Evolutionary conservation across 148 eudicot species (phyloP).

Genomic region (Tetragonia tetragonoides): DNA sequence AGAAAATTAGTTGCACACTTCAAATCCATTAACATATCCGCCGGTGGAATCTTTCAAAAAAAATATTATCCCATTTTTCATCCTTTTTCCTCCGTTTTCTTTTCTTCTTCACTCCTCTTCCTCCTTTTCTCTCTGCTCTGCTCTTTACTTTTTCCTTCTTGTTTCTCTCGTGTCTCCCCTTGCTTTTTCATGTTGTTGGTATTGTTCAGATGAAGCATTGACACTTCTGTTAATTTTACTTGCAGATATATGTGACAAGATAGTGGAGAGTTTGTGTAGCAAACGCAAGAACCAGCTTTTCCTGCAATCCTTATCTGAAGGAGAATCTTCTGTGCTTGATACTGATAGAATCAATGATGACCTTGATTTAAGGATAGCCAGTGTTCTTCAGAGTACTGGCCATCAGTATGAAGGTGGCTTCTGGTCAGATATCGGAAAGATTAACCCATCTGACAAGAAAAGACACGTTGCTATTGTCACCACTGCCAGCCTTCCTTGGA

Average conservation of each 20-base stretch:
- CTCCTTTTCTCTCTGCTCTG: too few relatives aligned
- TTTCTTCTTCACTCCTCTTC: too few relatives aligned
- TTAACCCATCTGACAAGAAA: constrained; percentile 43
- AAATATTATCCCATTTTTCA: too few relatives aligned
- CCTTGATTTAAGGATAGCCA: constrained; percentile 85
- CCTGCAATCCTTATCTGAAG: constrained; percentile 57
- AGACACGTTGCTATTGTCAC: constrained; percentile 96
- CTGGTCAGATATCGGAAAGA: constrained; percentile 59
- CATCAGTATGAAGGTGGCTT: constrained; percentile 90
- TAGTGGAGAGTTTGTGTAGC: constrained; percentile 82
- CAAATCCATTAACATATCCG: too few relatives aligned
- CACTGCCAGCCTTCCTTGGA: constrained; percentile 99
- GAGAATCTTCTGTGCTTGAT: constrained; percentile 63
- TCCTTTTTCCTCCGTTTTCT: too few relatives aligned
- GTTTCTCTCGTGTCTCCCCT: too few relatives aligned
- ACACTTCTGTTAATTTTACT: constrained; percentile 7
- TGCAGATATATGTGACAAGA: constrained; percentile 85
- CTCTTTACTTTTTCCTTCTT: too few relatives aligned
- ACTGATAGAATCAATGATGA: constrained; percentile 64
- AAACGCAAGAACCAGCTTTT: constrained; percentile 67
- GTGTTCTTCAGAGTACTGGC: constrained; percentile 96
- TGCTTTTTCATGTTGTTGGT: background rate
- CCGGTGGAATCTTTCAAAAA: too few relatives aligned
- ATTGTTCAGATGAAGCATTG: background rate
- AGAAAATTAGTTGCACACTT: too few relatives aligned